phyloP scores from a whole-genome alignment of 2,329 filamentous ascomycete species.

The Colletotrichum sp. region DNA sequence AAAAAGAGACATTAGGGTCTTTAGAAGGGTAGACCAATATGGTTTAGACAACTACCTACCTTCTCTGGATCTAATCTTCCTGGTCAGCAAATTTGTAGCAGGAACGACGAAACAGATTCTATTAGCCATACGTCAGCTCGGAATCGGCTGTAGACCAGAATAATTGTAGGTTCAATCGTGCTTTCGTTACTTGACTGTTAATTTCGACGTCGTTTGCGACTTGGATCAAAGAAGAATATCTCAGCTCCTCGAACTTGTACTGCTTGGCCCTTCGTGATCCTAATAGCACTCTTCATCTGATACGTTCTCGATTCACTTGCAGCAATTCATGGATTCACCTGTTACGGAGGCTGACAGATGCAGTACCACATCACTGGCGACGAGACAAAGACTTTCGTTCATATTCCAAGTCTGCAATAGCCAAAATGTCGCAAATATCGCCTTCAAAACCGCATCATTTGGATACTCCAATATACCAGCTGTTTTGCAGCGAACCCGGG shows the following conservation, averaged over 20 bases:
- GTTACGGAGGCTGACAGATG: accelerated
- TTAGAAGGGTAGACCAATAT: not conserved
- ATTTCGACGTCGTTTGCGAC: not conserved
- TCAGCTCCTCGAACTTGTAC: accelerated
- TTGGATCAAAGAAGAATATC: accelerated
- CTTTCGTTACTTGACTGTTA: not conserved
- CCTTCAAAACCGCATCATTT: not conserved
- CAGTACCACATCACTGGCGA: not conserved
- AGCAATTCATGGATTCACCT: not conserved
- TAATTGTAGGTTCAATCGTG: not conserved
- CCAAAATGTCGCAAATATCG: not conserved
- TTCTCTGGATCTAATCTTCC: not conserved
- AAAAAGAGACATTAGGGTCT: not conserved
- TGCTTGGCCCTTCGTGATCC: not conserved
- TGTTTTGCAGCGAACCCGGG: not conserved
- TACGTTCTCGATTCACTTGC: not conserved
- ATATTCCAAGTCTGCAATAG: not conserved
- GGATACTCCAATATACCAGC: not conserved
- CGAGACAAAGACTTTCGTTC: not conserved
- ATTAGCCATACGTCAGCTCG: too few relatives aligned
- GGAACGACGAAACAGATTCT: too few relatives aligned
- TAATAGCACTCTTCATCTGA: accelerated
- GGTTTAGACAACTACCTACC: not conserved
- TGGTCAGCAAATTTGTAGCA: too few relatives aligned
- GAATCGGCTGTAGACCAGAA: accelerated